phyloP scores from a whole-genome alignment of 1,284 basidiomycete species.

The Cutaneotrichosporon sp. region DNA sequence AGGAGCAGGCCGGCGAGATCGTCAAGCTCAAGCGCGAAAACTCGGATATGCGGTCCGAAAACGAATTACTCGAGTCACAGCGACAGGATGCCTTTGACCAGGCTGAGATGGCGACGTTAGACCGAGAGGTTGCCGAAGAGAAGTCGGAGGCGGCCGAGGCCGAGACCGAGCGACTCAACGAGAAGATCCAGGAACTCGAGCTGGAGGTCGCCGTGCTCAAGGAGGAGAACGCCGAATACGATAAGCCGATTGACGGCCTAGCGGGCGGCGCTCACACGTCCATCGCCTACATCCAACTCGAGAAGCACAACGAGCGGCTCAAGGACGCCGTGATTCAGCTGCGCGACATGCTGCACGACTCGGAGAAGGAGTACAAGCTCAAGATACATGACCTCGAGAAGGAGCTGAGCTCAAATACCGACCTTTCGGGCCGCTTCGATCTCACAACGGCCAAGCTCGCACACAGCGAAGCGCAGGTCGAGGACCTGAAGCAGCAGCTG shows the following conservation, averaged over 20 bases:
- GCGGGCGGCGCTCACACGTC: conserved; percentile 60
- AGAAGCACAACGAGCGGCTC: conserved; percentile 92
- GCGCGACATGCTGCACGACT: conserved; percentile 82
- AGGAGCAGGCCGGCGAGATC: conserved; percentile 72
- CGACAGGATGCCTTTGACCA: conserved; percentile 77
- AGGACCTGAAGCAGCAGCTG: conserved; percentile 89
- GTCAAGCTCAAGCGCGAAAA: conserved; percentile 66
- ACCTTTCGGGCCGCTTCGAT: conserved; percentile 64
- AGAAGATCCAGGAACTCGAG: conserved; percentile 75
- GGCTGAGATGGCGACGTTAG: conserved; percentile 90
- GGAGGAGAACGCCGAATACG: conserved; percentile 57
- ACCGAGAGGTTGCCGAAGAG: conserved; percentile 97
- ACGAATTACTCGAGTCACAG: conserved; percentile 63
- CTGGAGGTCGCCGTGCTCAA: conserved; percentile 79
- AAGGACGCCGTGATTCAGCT: conserved; percentile 91
- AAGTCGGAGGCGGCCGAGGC: conserved; percentile 74
- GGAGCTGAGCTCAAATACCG: conserved; percentile 62
- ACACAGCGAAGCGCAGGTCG: conserved; percentile 84
- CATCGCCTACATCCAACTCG: conserved; percentile 82
- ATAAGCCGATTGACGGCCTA: conserved; percentile 53
- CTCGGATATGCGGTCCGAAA: conserved; percentile 64
- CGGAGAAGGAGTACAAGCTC: conserved; percentile 76
- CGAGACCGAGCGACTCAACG: conserved; percentile 73
- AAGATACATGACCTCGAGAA: conserved; percentile 86
- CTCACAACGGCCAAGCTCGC: conserved; percentile 72